Percentiles rank a stretch among this genome's conserved stretches.
phyloP scores from a whole-genome alignment of 768 basidiomycete genomes.

The Tubosaeta sp. region DNA sequence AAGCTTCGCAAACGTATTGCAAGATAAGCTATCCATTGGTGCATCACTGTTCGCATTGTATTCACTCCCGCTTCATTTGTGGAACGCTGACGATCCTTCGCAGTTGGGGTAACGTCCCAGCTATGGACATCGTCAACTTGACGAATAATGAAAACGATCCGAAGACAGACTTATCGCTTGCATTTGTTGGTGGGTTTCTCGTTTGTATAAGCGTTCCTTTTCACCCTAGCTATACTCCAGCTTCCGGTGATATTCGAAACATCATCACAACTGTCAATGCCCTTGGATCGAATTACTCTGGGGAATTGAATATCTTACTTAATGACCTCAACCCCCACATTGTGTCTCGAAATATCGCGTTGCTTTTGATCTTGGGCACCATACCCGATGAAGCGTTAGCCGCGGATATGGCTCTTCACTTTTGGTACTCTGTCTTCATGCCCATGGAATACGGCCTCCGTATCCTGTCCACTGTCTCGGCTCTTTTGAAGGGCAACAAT shows the following conservation, averaged over 20 bases:
- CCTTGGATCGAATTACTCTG: slow-evolving; percentile 39
- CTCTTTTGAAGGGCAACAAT: slow-evolving; percentile 9
- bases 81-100: neutral
- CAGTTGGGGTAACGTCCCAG: slow-evolving; percentile 35
- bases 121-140: slow-evolving; percentile 30
- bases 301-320: slow-evolving; percentile 36
- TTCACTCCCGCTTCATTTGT: neutral
- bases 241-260: slow-evolving; percentile 48
- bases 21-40: slow-evolving; percentile 27
- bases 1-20: slow-evolving; percentile 9
- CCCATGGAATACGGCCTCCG: slow-evolving; percentile 31
- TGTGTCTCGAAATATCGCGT: slow-evolving; percentile 38
- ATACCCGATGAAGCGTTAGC: slow-evolving; percentile 30
- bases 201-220: neutral
- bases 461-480: slow-evolving; percentile 17
- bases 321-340: slow-evolving; percentile 36
- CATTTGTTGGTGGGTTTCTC: slow-evolving; percentile 20
- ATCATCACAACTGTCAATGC: slow-evolving; percentile 40
- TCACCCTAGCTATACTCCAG: slow-evolving; percentile 21
- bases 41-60: slow-evolving; percentile 18
- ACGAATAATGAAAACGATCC: slow-evolving; percentile 19
- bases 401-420: slow-evolving; percentile 44
- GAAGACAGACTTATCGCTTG: slow-evolving; percentile 20
- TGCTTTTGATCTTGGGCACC: slow-evolving; percentile 40
- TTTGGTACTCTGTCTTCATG: slow-evolving; percentile 45